Percentiles rank a stretch among this genome's conserved stretches.
These are phyloP conservation scores for Cenococcum geophilum DNA, from an alignment of 495 filamentous ascomycete genomes.

Conservation along the genomic window DNA sequence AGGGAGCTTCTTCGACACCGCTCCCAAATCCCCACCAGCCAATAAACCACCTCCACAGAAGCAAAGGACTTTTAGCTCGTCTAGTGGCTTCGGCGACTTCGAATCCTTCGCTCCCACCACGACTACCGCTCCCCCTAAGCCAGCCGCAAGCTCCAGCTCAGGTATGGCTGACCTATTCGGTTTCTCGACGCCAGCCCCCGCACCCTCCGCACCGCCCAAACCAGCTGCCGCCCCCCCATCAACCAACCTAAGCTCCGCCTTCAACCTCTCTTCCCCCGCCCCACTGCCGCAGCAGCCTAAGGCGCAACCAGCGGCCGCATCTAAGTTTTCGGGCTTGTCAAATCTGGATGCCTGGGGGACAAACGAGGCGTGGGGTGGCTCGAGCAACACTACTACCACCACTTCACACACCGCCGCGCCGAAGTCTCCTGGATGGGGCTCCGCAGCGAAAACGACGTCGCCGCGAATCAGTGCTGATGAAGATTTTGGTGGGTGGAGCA, in stretches of 20 bases:
- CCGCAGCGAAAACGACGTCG: conserved; percentile 14
- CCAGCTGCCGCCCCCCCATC: conserved; percentile 43
- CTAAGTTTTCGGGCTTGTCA: conserved; percentile 46
- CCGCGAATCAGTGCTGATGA: conserved; percentile 65
- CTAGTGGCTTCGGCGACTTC: conserved; percentile 39
- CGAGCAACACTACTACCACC: conserved; percentile 16
- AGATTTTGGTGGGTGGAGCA: conserved; percentile 91
- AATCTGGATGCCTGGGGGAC: conserved; percentile 46
- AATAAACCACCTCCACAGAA: conserved; percentile 21
- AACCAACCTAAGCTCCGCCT: conserved; percentile 54
- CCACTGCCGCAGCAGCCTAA: conserved; percentile 30
- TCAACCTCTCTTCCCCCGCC: conserved; percentile 65
- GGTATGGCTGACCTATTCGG: conserved; percentile 74
- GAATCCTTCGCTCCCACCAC: conserved; percentile 28
- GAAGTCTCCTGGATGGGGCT: conserved; percentile 38
- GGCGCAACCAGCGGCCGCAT: conserved; percentile 35
- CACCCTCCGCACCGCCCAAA: conserved; percentile 28
- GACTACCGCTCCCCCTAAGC: conserved; percentile 51
- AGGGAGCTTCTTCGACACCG: conserved; percentile 68
- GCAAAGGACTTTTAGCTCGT: conserved; percentile 12
- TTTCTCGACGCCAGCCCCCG: conserved; percentile 50
- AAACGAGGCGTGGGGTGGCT: conserved; percentile 41
- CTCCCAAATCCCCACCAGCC: conserved; percentile 30
- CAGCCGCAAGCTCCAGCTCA: conserved; percentile 45
- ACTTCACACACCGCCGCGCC: conserved; percentile 43